A percentile compares a stretch with the other conserved stretches of the same genome.
Conservation (phyloP, 495 filamentous ascomycete species). For the Aspergillus asperescens region DNA sequence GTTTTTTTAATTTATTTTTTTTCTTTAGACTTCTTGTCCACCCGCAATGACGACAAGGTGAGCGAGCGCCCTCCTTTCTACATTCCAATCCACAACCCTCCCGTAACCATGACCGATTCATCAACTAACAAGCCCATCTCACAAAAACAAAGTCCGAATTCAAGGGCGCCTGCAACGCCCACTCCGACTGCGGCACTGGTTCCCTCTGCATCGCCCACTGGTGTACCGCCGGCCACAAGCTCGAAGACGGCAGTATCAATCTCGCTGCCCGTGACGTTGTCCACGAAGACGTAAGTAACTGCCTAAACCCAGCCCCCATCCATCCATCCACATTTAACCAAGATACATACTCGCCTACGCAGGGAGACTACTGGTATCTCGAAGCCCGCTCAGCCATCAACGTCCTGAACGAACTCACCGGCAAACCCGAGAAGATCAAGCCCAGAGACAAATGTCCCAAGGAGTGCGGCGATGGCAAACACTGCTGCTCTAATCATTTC, state of each 20-base stretch:
- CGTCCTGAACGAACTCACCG: background rate
- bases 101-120: too few species aligned
- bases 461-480: background rate
- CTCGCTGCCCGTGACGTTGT: background rate
- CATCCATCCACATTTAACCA: background rate
- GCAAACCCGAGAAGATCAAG: background rate
- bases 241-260: background rate
- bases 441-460: background rate
- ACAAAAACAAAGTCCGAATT: background rate
- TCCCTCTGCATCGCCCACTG: background rate
- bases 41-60: too few species aligned
- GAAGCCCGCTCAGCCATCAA: background rate
- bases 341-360: background rate
- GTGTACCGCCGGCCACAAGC: background rate
- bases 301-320: background rate
- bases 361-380: background rate
- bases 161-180: background rate
- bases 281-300: background rate
- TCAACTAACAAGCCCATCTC: too few species aligned
- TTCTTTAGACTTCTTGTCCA: too few species aligned
- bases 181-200: background rate
- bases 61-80: too few species aligned
- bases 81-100: too few species aligned
- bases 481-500: background rate
- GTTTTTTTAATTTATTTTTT: too few species aligned